Evolutionary conservation across 352 stramenopile genomes (phyloP).

Genomic region (Saprolegnia parasitica): DNA sequence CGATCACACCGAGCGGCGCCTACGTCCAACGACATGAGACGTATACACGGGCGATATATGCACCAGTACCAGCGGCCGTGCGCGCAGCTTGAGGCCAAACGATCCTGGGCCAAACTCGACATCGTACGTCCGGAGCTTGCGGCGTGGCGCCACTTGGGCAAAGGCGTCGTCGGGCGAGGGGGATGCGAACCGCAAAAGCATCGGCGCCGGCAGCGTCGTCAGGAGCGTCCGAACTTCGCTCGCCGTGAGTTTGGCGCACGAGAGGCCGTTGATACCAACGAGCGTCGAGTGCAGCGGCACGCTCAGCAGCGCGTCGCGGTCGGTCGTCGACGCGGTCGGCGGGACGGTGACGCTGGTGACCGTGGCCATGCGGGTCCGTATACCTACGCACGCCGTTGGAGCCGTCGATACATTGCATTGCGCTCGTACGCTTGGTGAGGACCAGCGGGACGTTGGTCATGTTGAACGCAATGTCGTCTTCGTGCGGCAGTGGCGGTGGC

Average conservation of each 20-base stretch:
- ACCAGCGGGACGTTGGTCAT: slow-evolving; percentile 54
- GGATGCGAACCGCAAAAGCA: slow-evolving; percentile 59
- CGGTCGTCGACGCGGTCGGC: background rate
- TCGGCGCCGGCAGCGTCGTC: slow-evolving; percentile 46
- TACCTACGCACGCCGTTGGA: background rate
- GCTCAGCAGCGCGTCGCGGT: slow-evolving; percentile 4
- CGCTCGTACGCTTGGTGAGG: slow-evolving; percentile 44
- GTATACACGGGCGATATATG: background rate
- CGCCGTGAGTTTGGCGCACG: slow-evolving; percentile 64
- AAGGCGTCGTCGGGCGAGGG: slow-evolving; percentile 51
- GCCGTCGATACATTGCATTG: too few relatives aligned
- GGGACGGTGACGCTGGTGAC: slow-evolving; percentile 16
- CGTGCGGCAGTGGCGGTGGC: slow-evolving; percentile 54
- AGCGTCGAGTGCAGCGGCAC: slow-evolving; percentile 31
- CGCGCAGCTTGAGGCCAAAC: slow-evolving; percentile 69
- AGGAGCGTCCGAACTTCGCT: slow-evolving; percentile 58
- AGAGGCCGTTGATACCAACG: slow-evolving; percentile 70
- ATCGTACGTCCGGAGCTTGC: slow-evolving; percentile 43
- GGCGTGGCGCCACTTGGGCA: slow-evolving; percentile 45
- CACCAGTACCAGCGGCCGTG: slow-evolving; percentile 46
- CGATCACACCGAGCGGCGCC: slow-evolving; percentile 59
- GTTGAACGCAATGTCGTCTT: slow-evolving; percentile 57
- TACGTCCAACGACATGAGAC: slow-evolving; percentile 4
- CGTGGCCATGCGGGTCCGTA: slow-evolving; percentile 16
- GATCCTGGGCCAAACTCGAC: slow-evolving; percentile 68